phyloP scores from a whole-genome alignment of 257 asterid species.

The Solanum infundibuliforme region DNA sequence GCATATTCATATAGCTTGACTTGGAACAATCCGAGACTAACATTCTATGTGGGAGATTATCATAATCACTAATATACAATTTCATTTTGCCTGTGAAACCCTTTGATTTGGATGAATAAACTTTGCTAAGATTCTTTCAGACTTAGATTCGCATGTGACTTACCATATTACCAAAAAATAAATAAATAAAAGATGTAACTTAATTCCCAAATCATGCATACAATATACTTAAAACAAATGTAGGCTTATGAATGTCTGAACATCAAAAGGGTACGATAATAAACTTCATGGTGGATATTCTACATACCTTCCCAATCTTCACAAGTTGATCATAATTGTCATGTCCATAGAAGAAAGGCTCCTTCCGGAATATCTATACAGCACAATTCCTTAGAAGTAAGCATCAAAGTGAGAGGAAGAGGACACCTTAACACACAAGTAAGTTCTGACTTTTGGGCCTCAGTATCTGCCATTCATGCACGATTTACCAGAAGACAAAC shows the following conservation, averaged over 20 bases:
- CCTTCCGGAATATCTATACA: slow-evolving; percentile 12
- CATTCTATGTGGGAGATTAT: neutral
- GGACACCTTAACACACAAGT: neutral
- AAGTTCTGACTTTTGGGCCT: neutral
- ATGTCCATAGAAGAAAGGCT: slow-evolving; percentile 12
- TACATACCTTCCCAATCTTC: slow-evolving; percentile 7
- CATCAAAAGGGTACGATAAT: neutral
- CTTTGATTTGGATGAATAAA: neutral
- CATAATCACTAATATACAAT: neutral
- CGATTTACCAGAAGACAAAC: neutral
- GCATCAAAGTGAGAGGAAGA: slow-evolving; percentile 5
- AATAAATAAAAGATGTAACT: neutral
- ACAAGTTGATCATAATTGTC: slow-evolving; percentile 13
- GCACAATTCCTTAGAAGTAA: neutral
- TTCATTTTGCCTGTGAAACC: neutral
- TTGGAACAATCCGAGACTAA: neutral
- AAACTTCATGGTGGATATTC: neutral
- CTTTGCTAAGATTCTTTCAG: neutral
- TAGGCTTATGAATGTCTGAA: neutral
- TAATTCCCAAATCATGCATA: neutral
- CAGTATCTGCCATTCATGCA: slow-evolving; percentile 1
- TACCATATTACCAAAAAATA: neutral
- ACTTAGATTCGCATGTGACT: neutral
- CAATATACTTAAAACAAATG: neutral
- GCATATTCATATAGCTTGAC: neutral